Conservation (phyloP, 2,329 filamentous ascomycete genomes). For the Periconia macrospinosa region DNA sequence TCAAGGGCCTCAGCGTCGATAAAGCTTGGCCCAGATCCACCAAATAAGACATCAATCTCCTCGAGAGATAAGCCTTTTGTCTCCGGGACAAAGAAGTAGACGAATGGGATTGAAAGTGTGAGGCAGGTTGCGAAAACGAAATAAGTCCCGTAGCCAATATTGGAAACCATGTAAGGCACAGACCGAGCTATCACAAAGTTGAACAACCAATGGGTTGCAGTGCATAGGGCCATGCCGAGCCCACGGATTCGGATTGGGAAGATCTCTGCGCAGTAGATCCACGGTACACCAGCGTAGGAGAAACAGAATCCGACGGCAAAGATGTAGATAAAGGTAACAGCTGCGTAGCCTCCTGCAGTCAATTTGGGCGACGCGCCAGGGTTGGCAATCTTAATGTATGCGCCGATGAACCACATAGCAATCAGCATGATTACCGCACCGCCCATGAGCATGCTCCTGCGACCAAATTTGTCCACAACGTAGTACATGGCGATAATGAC, state of each 20-base stretch:
- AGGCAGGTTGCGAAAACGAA: constrained; percentile 46
- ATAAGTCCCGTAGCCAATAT: constrained; percentile 33
- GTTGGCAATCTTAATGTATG: constrained; percentile 40
- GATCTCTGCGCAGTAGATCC: constrained; percentile 50
- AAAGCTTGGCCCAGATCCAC: constrained; percentile 4
- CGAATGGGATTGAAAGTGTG: constrained; percentile 41
- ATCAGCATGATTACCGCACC: constrained; percentile 40
- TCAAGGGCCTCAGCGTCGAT: too few relatives aligned
- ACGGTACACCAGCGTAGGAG: constrained; percentile 45
- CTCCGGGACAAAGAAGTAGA: constrained; percentile 46
- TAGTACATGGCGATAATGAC: constrained; percentile 42
- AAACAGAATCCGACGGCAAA: constrained; percentile 44
- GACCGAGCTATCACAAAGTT: constrained; percentile 45
- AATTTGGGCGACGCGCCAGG: constrained; percentile 28
- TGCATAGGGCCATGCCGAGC: constrained; percentile 43
- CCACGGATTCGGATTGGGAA: constrained; percentile 44
- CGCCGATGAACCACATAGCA: constrained; percentile 43
- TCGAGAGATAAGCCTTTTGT: constrained; percentile 43
- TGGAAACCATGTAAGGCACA: constrained; percentile 45
- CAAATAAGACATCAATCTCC: constrained; percentile 44
- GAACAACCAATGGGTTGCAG: constrained; percentile 43
- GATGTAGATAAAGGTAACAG: constrained; percentile 46
- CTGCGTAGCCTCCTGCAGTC: constrained; percentile 42
- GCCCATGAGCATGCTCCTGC: constrained; percentile 42
- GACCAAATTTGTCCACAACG: constrained; percentile 42